Evolutionary conservation across 495 filamentous ascomycete species (phyloP), one percentile per base, ranked within the genome.

Genomic region (Glutinoglossum americanum): DNA sequence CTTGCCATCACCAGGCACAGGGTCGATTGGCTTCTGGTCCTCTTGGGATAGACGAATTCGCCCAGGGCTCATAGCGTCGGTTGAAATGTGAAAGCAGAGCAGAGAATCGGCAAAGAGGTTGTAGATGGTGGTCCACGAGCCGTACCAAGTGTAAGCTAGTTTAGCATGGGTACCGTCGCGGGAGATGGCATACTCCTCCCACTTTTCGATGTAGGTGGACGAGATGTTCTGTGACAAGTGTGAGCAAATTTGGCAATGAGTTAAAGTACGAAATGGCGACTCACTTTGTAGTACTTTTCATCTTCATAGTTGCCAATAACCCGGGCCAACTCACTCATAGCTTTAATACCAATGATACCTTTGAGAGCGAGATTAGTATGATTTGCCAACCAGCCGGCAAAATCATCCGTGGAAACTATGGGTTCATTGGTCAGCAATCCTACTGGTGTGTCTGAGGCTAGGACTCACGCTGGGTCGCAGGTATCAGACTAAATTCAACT

Each of bases 301-400:
- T 94, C 87, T 4, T 71, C 70, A 6, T 75, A 66, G n/a, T 86
- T 69, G 23, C 80, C 86, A 9, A 84, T 71, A 1, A 89, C 67
- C 32, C 76, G 76, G 8, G 90, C 77, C 30, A 97, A 77, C 64
- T 89, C 81, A 67, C 82, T 82, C 87, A 97, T 94, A 51, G 90
- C 90, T 64, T 84, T 83, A 71, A 97, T 94, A 37, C 90, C 90
- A 61, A 97, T 76, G 62, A 97, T 93, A 6, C 89, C 90, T 65
- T 95, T 97, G 28, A 97, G 70, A 0, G 90, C 90, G 8, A 97
- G 73, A 62, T 97, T 97, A 0, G 90, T 94, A 66, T 95, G 89
- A 55, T 94, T 83, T 28, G 86, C 81, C 48, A 97, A 76, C 79
- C 87, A 92, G 44, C 90, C 90, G 30, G 90, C 90, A 67, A 97